Evolutionary conservation across 2,329 filamentous ascomycete genomes (phyloP), one percentile per base, ranked within the genome.

Genomic region (Phialophora verrucosa): DNA sequence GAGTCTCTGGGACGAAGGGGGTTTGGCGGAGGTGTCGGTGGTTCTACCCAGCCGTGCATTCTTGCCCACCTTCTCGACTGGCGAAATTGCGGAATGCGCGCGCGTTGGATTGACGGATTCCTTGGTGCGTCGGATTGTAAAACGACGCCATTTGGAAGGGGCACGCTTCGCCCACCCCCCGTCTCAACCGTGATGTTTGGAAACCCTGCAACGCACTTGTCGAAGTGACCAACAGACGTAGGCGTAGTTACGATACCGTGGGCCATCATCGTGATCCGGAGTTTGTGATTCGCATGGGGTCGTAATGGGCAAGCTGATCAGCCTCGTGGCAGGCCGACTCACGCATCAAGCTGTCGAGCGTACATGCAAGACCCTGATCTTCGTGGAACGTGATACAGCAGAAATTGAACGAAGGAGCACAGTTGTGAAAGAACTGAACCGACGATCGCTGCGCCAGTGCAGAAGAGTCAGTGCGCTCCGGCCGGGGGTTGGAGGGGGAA

Each of bases 21-120:
- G 20, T 29, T 23, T 12, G 25, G 49, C 25, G 20, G 49, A 25
- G 49, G 49, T 14, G 25, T 29, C 20, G 49, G 25, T 12, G 55
- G 38, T 32, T 23, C 55, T 29, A 10, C 44, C 23, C 59, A 50
- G 32, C 51, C 57, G 42, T 68, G 60, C 56, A 47, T 64, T 54
- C 51, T 65, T 44, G 69, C 64, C 69, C 69, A 70, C 61, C 59
- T 64, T 54, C 54, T 62, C 3, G 69, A 70, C 51, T 70, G 69
- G 23, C 57, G 66, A 53, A 70, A 70, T 50, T 62, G 66, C 20
- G 69, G 69, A 27, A 70, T 20, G 14, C 59, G 62, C 10, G 57
- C 7, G 35, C 63, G 57, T 17, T 47, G 12, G 8, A 25, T 17
- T 32, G 66, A 49, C 31, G 27, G n/a, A 31, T 7, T 55, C 29